phyloP scores from a whole-genome alignment of 768 basidiomycete genomes.

The Thelephora aurantiotincta region DNA sequence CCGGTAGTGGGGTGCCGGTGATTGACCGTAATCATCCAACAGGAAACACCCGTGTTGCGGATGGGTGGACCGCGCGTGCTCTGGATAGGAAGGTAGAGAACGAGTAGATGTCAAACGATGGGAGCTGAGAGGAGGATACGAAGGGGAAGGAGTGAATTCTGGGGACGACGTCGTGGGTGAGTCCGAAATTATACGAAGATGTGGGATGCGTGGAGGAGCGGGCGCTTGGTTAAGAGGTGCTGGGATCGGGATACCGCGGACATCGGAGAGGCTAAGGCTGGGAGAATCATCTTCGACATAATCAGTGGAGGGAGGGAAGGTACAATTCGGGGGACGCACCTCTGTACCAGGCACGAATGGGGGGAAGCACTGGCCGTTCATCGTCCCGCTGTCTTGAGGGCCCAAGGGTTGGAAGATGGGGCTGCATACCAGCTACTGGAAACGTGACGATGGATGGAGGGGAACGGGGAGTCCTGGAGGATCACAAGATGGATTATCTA shows the following conservation, averaged over 20 bases:
- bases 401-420: constrained; percentile 8
- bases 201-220: background rate
- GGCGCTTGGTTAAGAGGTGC: constrained; percentile 7
- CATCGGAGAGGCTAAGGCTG: too few species aligned
- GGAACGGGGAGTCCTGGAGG: background rate
- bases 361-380: constrained; percentile 50
- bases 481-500: background rate
- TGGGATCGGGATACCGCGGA: background rate
- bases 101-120: too few species aligned
- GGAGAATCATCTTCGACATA: background rate
- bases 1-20: constrained; percentile 1
- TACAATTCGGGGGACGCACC: constrained; percentile 19
- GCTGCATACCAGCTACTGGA: constrained; percentile 9
- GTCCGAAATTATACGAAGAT: background rate
- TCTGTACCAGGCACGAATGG: constrained; percentile 57
- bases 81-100: too few species aligned
- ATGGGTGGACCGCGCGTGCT: constrained; percentile 1
- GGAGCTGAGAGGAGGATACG: too few species aligned
- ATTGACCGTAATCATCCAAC: constrained; percentile 4
- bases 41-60: constrained; percentile 6
- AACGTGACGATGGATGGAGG: background rate
- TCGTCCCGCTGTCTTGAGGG: constrained; percentile 7
- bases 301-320: too few species aligned
- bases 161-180: background rate
- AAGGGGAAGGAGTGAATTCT: background rate